Percentiles rank a stretch among this genome's conserved stretches.
Conservation (phyloP, 2,329 filamentous ascomycete genomes). For the Fusarium chlamydosporum region DNA sequence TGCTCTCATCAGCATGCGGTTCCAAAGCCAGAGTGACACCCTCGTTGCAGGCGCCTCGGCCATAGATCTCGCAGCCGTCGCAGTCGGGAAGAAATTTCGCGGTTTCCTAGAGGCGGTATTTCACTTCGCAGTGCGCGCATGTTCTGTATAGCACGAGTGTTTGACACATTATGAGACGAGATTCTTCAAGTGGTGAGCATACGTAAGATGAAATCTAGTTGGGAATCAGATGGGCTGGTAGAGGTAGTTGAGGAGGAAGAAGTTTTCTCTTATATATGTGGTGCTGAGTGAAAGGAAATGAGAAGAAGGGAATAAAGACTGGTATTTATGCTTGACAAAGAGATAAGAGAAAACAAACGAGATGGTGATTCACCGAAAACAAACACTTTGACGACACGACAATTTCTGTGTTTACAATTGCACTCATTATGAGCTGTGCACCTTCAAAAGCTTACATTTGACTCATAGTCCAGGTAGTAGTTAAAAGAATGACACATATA, state of each 20-base stretch:
- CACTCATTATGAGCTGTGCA: neutral
- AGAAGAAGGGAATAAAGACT: neutral
- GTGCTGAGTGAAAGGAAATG: neutral
- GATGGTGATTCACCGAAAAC: conserved; percentile 3
- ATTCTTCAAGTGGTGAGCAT: neutral
- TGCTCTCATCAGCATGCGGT: conserved; percentile 31
- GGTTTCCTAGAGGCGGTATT: conserved; percentile 39
- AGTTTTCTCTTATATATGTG: neutral
- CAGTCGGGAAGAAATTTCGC: conserved; percentile 41
- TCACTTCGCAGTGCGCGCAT: conserved; percentile 39
- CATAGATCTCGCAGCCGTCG: conserved; percentile 38
- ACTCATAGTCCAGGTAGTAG: conserved; percentile 10
- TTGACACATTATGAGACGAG: conserved; percentile 31
- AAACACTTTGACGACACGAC: conserved; percentile 8
- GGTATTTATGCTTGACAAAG: conserved; percentile 18
- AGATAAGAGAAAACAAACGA: neutral
- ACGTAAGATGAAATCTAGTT: neutral
- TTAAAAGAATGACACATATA: conserved; percentile 1
- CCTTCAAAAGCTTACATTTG: neutral
- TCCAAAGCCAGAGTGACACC: conserved; percentile 35
- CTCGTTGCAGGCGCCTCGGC: conserved; percentile 36
- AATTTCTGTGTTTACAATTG: neutral
- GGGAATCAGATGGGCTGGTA: neutral
- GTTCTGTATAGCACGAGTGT: conserved; percentile 39
- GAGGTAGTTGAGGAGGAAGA: neutral